Evolutionary conservation across 768 basidiomycete genomes (phyloP), one percentile per base, ranked within the genome.

Genomic region (Amanita rubescens): DNA sequence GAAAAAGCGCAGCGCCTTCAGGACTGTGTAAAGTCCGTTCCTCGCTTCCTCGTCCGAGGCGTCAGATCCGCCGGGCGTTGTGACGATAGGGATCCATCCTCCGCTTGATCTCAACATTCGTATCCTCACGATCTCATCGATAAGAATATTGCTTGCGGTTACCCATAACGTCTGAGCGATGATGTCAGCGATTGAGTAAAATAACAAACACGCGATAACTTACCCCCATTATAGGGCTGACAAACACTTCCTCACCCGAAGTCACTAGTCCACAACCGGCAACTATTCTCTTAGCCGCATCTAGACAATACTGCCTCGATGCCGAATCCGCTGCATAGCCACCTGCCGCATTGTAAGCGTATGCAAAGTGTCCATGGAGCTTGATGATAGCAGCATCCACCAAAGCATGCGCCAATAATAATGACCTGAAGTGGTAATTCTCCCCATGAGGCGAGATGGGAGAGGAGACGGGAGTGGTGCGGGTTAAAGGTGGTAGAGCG

Each of bases 161-260:
- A 70, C 69, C 75, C 76, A 78, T 8, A 78, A 61, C 3, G 72
- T 75, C 75, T 77, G 57, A 1, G 38, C 24, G 32, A 54, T 57
- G 12, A 34, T n/a, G 56, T 30, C 49, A 55, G 43, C 25, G n/a
- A 47, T 38, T 47, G 32, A 41, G 41, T 49, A 34, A 56, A 25
- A 17, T 53, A 47, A 50, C 58, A 51, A 42, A 54, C 35, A 58
- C 52, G 19, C 27, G 43, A 43, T n/a, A 25, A 71, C 77, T 64
- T 63, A 79, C 78, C n/a, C 74, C 75, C 71, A 78, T 73, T 22
- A 80, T 75, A 12, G 78, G 75, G 60, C 75, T 77, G 24, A 77
- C 63, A 55, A 66, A 64, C 2, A 71, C 72, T 10, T 75, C 53
- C 38, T 72, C 71, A 32, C 66, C 68, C 12, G 73, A 63, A 53